phyloP scores from a whole-genome alignment of 192 early-diverging fungal species.

The Kappamyces sp. region DNA sequence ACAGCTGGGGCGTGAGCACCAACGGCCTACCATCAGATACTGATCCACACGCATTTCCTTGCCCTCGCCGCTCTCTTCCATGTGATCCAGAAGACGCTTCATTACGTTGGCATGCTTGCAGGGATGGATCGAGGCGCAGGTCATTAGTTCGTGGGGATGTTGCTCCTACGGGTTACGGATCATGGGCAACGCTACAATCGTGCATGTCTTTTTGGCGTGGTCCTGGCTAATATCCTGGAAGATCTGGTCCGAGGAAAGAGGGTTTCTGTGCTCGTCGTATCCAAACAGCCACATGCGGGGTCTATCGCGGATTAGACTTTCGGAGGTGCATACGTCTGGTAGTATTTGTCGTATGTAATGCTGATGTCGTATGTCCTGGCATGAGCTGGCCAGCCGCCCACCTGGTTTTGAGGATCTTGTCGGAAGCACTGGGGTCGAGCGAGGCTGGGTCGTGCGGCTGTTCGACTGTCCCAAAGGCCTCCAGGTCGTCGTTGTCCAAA shows the following conservation, averaged over 20 bases:
- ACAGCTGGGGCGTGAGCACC: too few species aligned
- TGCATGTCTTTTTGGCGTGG: slow-evolving; percentile 98
- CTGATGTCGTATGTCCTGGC: slow-evolving; percentile 94
- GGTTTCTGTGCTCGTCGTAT: slow-evolving; percentile 81
- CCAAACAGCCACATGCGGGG: slow-evolving; percentile 97
- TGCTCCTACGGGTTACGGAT: slow-evolving; percentile 1
- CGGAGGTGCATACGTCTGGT: too few species aligned
- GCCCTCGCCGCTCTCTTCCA: slow-evolving; percentile 59
- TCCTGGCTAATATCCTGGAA: slow-evolving; percentile 98
- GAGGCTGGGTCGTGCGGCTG: slow-evolving; percentile 76
- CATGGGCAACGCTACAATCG: slow-evolving; percentile 66
- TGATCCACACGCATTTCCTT: slow-evolving; percentile 85
- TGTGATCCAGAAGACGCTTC: slow-evolving; percentile 88
- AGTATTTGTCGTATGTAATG: slow-evolving; percentile 99
- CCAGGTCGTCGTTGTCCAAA: slow-evolving; percentile 71
- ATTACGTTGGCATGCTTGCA: slow-evolving; percentile 98
- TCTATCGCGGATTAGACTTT: too few species aligned
- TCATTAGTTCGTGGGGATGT: slow-evolving; percentile 85
- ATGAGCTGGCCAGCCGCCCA: slow-evolving; percentile 9
- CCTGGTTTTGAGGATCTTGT: slow-evolving; percentile 48
- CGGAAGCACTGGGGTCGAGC: slow-evolving; percentile 15
- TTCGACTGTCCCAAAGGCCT: slow-evolving; percentile 55
- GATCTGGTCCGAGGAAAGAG: slow-evolving; percentile 83
- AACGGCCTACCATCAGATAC: slow-evolving; percentile 87
- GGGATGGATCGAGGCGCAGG: slow-evolving; percentile 91